Base-by-base conservation (phyloP, 768 basidiomycete species). In the Pleurotus salmoneostramineus region DNA sequence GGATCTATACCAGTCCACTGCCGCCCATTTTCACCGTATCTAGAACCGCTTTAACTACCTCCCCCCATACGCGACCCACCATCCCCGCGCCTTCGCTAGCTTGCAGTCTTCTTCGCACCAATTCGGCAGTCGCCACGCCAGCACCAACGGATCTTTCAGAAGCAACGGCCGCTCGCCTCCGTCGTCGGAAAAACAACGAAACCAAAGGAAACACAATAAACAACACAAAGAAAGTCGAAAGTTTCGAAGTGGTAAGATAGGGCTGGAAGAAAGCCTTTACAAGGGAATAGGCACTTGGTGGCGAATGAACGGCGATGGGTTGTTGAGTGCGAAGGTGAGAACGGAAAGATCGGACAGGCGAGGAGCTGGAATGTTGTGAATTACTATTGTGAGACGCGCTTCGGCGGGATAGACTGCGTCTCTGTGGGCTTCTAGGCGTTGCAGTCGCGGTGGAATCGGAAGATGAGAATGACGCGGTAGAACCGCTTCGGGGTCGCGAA, bases 11-110 rank as follows among this genome's bases (percentile, higher is more conserved):
- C 58, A 90, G 69, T 15, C 89, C 90, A 61, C 87, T 82, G 15
- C 88, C 89, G 1, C 84, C 89, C 89, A 92, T 91, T 63, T 76
- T 79, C 34, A 88, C 77, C 3, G 87, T 87, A 71, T 92, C 89
- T 48, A 71, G 68, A 12, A 92, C 74, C 4, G 78, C 83, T 44
- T 77, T 75, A 3, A 80, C 62, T 5, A 79, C 64, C 63, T 83
- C 83, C 15, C 69, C 68, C 83, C 87, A 87, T 34, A 80, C 70
- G 35, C 70, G 71, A 12, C 67, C 65, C 10, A 77, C 52, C 45
- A 73, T 61, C 36, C 71, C 75, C 10, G 59, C 69, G 34, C 69
- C 77, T 63, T 60, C 73, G 15, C 73, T 72, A 36, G 72, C 74
- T 27, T 74, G 71, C 52, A 91, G 66, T 49, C 84, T 74, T 61